Evolutionary conservation across 495 filamentous ascomycete genomes (phyloP), one percentile per base, ranked within the genome.

Genomic region (Glonium stellatum): DNA sequence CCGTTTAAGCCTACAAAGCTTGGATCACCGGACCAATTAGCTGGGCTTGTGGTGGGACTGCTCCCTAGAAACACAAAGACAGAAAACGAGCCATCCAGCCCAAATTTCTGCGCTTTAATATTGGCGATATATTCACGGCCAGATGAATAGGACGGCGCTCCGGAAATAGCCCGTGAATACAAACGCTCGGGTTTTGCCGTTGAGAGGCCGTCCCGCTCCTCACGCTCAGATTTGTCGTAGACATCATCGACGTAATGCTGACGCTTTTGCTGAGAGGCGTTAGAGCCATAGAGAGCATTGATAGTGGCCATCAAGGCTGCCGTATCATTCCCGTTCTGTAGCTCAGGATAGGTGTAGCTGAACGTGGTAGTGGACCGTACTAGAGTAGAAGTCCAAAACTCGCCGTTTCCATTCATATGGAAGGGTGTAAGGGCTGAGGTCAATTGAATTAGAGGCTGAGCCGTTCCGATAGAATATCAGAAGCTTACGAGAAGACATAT

Each of bases 281-380:
- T 54, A 75, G 63, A 47, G 21, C 78, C 80, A 69, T 86, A 86
- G 0, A 84, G 72, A 8, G 60, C 68, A 67, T 86, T 84, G 63
- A 87, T 73, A 1, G 71, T 65, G 10, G 70, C 66, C 52, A 77
- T 72, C 54, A 81, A 70, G 21, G 72, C 64, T 18, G 66, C 52
- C 34, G 65, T 70, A 34, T 71, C 69, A 47, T 71, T 70, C 18
- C 35, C 59, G 51, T 62, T 64, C 22, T 54, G 61, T 49, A 85
- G 72, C 58, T 87, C 84, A 11, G 80, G 68, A 63, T 88, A 88
- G 1, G 78, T 83, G 72, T 87, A 88, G 46, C 75, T 78, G 57
- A 86, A 82, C 5, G 57, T 49, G 13, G 25, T n/a, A 5, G 67
- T 72, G 15, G 36, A 61, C 21, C 74, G 67, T 4, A 65, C 65